Evolutionary conservation across 2,329 filamentous ascomycete genomes (phyloP).

Genomic region (Albophoma yamanashiensis): DNA sequence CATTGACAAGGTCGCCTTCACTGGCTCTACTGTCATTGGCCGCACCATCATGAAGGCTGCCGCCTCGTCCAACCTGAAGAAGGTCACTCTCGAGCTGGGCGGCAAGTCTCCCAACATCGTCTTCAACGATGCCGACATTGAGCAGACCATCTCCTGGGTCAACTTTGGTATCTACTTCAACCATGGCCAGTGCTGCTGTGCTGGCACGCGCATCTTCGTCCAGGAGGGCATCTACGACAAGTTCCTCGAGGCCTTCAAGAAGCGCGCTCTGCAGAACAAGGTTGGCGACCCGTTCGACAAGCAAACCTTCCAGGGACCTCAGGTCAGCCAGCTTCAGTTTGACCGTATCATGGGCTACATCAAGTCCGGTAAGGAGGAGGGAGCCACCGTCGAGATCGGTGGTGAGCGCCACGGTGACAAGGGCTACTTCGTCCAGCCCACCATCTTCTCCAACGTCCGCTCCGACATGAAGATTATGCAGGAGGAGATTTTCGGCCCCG

Average conservation of each 20-base stretch:
- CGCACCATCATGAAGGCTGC: conserved; percentile 73
- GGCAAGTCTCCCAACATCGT: conserved; percentile 76
- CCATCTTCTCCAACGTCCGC: conserved; percentile 75
- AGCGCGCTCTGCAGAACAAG: conserved; percentile 60
- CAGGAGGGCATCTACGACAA: conserved; percentile 82
- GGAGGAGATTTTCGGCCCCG: conserved; percentile 88
- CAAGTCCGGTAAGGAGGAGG: conserved; percentile 51
- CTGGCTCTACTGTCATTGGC: conserved; percentile 64
- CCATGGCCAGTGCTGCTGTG: conserved; percentile 59
- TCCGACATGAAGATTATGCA: conserved; percentile 84
- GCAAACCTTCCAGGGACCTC: conserved; percentile 79
- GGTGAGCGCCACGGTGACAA: conserved; percentile 51
- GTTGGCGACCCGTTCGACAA: conserved; percentile 74
- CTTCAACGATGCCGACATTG: conserved; percentile 68
- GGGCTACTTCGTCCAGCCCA: conserved; percentile 87
- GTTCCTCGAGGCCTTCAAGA: conserved; percentile 73
- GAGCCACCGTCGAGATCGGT: conserved; percentile 48
- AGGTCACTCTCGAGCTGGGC: conserved; percentile 70
- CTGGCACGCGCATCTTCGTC: conserved; percentile 74
- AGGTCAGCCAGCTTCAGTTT: conserved; percentile 76
- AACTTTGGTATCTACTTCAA: conserved; percentile 60
- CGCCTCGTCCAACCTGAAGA: conserved; percentile 68
- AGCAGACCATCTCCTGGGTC: conserved; percentile 68
- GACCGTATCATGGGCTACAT: conserved; percentile 83
- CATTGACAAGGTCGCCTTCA: conserved; percentile 77